Evolutionary conservation across 495 filamentous ascomycete species (phyloP).

Genomic region (Hypomontagnella submonticulosa): DNA sequence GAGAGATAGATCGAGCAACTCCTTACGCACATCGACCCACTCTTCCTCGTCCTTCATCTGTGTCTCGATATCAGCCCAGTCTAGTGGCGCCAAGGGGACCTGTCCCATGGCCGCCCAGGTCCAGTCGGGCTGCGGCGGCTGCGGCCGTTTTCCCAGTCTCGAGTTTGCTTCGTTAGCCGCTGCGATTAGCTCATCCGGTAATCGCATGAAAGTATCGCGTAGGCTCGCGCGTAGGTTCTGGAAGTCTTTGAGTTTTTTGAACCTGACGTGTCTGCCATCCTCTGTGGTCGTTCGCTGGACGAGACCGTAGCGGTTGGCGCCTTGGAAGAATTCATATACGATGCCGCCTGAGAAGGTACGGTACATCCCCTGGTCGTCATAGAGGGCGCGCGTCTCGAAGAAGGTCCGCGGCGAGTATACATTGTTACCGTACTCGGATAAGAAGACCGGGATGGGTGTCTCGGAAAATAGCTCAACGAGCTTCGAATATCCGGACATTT

Average conservation of each 20-base stretch:
- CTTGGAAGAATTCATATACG: conserved; percentile 81
- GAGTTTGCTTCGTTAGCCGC: background rate
- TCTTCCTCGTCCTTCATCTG: conserved; percentile 18
- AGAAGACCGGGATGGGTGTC: conserved; percentile 78
- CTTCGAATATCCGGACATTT: conserved; percentile 65
- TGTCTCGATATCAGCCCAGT: conserved; percentile 17
- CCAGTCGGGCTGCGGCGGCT: background rate
- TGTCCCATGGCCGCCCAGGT: background rate
- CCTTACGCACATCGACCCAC: conserved; percentile 32
- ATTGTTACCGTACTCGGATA: conserved; percentile 81
- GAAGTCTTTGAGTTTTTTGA: conserved; percentile 66
- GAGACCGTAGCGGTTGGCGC: conserved; percentile 68
- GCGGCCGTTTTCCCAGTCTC: background rate
- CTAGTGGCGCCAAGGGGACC: conserved; percentile 7
- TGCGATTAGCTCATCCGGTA: background rate
- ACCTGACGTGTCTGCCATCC: no score
- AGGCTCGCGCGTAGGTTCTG: conserved; percentile 61
- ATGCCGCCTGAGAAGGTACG: conserved; percentile 78
- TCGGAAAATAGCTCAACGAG: conserved; percentile 63
- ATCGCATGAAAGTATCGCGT: background rate
- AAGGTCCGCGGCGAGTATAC: conserved; percentile 64
- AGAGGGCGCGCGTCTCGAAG: conserved; percentile 71
- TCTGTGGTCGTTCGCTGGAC: no score
- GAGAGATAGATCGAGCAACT: background rate
- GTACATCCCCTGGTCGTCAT: conserved; percentile 67